Evolutionary conservation across 2,329 filamentous ascomycete genomes (phyloP).

Genomic region (Cryphonectria naterciae): DNA sequence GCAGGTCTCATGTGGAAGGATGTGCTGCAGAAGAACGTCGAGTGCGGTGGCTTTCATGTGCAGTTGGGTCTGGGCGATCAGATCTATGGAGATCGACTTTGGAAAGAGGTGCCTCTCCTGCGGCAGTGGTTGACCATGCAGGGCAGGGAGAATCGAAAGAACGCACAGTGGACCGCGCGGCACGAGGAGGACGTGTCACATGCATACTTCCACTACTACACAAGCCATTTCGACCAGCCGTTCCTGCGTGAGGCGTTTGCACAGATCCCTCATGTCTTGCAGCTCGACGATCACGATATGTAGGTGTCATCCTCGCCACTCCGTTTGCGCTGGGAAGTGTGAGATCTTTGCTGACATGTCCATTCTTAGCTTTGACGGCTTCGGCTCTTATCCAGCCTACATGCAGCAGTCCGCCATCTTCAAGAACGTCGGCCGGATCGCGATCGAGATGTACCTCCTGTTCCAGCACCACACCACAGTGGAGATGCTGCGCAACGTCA

Average conservation of each 20-base stretch:
- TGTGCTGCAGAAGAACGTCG: conserved; percentile 93
- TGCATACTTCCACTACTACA: conserved; percentile 99
- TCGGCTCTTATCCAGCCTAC: conserved; percentile 94
- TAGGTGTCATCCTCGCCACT: conserved; percentile 76
- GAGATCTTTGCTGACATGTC: conserved; percentile 20
- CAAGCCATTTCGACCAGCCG: conserved; percentile 96
- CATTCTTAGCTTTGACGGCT: conserved; percentile 81
- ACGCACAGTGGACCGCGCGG: conserved; percentile 86
- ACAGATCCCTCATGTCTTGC: conserved; percentile 91
- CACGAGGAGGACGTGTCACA: conserved; percentile 95
- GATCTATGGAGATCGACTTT: conserved; percentile 92
- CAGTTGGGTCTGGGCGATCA: conserved; percentile 92
- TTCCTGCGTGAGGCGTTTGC: conserved; percentile 94
- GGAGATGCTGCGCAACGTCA: conserved; percentile 88
- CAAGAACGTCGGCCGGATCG: conserved; percentile 95
- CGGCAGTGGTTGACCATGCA: conserved; percentile 95
- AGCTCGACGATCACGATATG: conserved; percentile 98
- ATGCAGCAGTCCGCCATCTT: conserved; percentile 99
- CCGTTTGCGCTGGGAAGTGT: conserved; percentile 73
- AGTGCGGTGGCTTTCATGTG: conserved; percentile 93
- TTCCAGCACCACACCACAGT: conserved; percentile 98
- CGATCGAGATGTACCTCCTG: conserved; percentile 95
- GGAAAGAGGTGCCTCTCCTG: conserved; percentile 92
- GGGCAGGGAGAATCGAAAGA: conserved; percentile 91
- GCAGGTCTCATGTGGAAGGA: conserved; percentile 99